A percentile compares a stretch with the other conserved stretches of the same genome.
phyloP scores from a whole-genome alignment of 108 stramenopile genomes.

The Fragilaria crotonensis region DNA sequence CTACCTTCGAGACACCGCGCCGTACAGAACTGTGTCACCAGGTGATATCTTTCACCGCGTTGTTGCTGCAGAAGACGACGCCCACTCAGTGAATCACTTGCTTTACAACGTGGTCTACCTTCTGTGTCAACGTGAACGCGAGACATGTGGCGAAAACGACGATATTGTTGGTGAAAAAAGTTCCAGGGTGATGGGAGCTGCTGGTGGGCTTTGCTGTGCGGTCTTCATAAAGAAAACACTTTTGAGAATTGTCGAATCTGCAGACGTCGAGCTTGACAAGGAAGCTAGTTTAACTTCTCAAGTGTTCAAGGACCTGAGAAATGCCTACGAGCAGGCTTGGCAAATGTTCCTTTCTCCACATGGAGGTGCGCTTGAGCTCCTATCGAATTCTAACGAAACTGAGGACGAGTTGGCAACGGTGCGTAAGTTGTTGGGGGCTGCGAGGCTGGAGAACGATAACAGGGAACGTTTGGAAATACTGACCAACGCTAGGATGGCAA shows the following conservation, averaged over 20 bases:
- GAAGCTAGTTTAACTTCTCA: conserved; percentile 1
- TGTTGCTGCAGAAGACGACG: background rate
- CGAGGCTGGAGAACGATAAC: background rate
- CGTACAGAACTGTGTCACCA: conserved; percentile 46
- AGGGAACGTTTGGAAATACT: background rate
- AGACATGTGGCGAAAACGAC: conserved; percentile 39
- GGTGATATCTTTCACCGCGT: conserved; percentile 15
- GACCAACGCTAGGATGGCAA: background rate
- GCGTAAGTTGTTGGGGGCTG: background rate
- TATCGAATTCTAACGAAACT: conserved; percentile 22
- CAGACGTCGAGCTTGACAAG: background rate
- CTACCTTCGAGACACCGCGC: conserved; percentile 58
- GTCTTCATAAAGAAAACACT: conserved; percentile 59
- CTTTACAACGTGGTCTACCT: conserved; percentile 54
- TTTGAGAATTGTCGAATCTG: conserved; percentile 24
- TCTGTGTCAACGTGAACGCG: conserved; percentile 48
- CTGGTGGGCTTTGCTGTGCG: conserved; percentile 51
- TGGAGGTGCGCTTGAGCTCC: conserved; percentile 22
- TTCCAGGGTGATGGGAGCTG: conserved; percentile 40
- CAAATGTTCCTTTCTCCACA: conserved; percentile 49
- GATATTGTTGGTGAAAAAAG: conserved; percentile 33
- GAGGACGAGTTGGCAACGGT: conserved; percentile 6
- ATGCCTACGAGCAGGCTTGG: conserved; percentile 49
- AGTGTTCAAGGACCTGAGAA: conserved; percentile 15
- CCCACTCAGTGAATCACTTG: conserved; percentile 37